Evolutionary conservation across 2,329 filamentous ascomycete species (phyloP), one percentile per base, ranked within the genome.

Genomic region (Ophiostoma novo-ulmi): DNA sequence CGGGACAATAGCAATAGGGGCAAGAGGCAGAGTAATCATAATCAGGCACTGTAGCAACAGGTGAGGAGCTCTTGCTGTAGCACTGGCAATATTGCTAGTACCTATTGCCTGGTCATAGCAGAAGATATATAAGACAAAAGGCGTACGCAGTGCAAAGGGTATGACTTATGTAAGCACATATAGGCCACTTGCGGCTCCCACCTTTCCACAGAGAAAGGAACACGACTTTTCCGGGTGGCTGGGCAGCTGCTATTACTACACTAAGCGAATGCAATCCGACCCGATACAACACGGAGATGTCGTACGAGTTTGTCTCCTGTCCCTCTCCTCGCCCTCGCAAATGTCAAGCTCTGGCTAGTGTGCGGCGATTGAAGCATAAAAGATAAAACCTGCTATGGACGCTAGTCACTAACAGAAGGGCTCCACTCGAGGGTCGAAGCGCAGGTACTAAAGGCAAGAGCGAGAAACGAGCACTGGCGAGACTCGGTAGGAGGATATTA

Each of bases 361-460:
- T 63, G 13, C 26, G 26, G 58, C 26, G 58, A 63, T 35, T 63
- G 26, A 63, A 63, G 58, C 58, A 31, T 31, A 35, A 63, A 63
- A 63, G 13, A 35, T 63, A 63, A 63, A 63, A 63, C 58, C 26
- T 63, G 58, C 58, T 63, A 17, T 63, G 26, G 58, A 63, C 26
- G 58, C 58, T 63, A 63, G 55, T 26, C 58, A 63, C 58, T 61
- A 61, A 61, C 55, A 61, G 10, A 22, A 8, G 48, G 20, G 22
- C 58, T 14, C 58, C 58, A 63, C 58, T 35, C 58, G 58, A 13
- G 26, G 55, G 58, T 63, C 58, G 58, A 63, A 63, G 58, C 58
- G 58, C 58, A 63, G 13, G 41, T 14, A 44, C 41, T 2, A 39
- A 39, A 39, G 3, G 38, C 38, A 39, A 44, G 48, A 55, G 48